Base-by-base conservation (phyloP, 2,329 filamentous ascomycete genomes). In the Ophiocordyceps sinensis region DNA sequence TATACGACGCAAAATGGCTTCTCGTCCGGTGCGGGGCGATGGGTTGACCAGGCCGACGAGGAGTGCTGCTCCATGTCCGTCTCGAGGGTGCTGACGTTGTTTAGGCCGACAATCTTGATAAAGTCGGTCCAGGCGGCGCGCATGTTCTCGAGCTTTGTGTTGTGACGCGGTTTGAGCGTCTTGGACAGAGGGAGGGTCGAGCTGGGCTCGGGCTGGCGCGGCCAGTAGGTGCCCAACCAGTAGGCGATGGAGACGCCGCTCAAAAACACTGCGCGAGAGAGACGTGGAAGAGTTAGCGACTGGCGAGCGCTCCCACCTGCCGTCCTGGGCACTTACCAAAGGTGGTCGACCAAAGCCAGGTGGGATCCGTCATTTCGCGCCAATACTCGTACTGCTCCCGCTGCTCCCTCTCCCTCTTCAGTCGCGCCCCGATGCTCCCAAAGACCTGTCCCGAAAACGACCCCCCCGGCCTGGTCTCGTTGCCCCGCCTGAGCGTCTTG, bases 111-210 rank as follows among this genome's bases (percentile, higher is more conserved):
- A 38, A 82, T 69, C 41, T 67, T 68, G 42, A 70, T 70, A 45
- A 83, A 79, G 59, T 83, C 78, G n/a, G 74, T 63, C 79, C 79
- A 82, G 4, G 78, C 75, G 23, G 79, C 75, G 60, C 81, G 74
- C 52, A 83, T 70, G 53, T 82, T 79, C 50, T 74, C 67, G 44
- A 74, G 68, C 46, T 70, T 70, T 41, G 67, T 67, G 50, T 79
- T 73, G 59, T 80, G 74, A 49, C 61, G 61, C 10, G 72, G 71
- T n/a, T 68, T 55, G 26, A 52, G 63, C 11, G 68, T 64, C 40
- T 68, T 65, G 45, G 58, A 57, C 8, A 82, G 67, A 23, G 77
- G 75, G 3, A 77, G 60, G 11, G 79, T 82, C 48, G 78, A 82
- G 29, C 59, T 55, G 11, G 69, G 62, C 29, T 71, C 67, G 21